These are phyloP conservation scores for Sedum album DNA, from an alignment of 164 flowering plant genomes.

Conservation along the genomic window DNA sequence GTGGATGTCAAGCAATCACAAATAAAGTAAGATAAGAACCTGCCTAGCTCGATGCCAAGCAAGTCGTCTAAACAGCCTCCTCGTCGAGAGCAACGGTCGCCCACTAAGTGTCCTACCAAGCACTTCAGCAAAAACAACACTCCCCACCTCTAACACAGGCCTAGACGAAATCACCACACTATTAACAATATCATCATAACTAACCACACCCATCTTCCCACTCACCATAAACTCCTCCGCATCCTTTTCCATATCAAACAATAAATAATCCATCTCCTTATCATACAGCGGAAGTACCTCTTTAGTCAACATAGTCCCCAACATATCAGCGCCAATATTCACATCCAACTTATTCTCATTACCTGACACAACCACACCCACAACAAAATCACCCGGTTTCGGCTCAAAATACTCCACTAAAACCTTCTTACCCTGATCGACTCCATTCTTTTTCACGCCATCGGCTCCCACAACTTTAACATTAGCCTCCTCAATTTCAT, in stretches of 20 bases:
- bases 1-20: background rate
- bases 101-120: slow-evolving; percentile 94
- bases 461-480: slow-evolving; percentile 13
- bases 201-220: slow-evolving; percentile 79
- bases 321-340: slow-evolving; percentile 73
- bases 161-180: slow-evolving; percentile 34
- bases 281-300: slow-evolving; percentile 86
- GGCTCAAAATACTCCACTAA: slow-evolving; percentile 78
- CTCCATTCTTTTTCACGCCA: slow-evolving; percentile 12
- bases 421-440: slow-evolving; percentile 24
- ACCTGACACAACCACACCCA: slow-evolving; percentile 95
- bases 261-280: slow-evolving; percentile 56
- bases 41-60: slow-evolving; percentile 99
- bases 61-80: slow-evolving; percentile 56
- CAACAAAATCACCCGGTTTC: slow-evolving; percentile 79
- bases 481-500: slow-evolving; percentile 17
- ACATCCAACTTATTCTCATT: slow-evolving; percentile 92
- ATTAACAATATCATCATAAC: slow-evolving; percentile 51
- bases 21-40: slow-evolving; percentile 79
- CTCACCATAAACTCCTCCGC: slow-evolving; percentile 54
- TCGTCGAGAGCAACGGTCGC: slow-evolving; percentile 76
- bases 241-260: slow-evolving; percentile 58
- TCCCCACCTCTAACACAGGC: slow-evolving; percentile 80
- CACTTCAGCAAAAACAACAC: slow-evolving; percentile 85
- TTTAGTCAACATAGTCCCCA: slow-evolving; percentile 91